Conservation (phyloP, 345 rosid species). For the Populus nigra region DNA sequence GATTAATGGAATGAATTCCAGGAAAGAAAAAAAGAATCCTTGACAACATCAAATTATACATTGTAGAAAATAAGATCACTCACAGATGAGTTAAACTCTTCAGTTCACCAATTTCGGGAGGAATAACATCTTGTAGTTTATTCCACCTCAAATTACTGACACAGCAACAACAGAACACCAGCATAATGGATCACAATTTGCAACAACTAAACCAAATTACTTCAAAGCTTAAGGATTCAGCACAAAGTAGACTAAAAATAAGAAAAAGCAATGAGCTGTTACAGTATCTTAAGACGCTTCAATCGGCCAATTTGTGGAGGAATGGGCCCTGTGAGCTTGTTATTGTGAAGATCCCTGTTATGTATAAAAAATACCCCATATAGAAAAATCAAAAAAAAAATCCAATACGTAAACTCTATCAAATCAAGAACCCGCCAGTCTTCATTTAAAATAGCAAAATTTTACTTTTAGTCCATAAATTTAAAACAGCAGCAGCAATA, state of each 20-base stretch:
- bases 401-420: neutral
- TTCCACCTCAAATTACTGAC: conserved; percentile 89
- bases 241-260: neutral
- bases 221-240: neutral
- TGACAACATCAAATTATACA: neutral
- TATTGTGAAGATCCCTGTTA: conserved; percentile 77
- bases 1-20: neutral
- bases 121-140: conserved; percentile 86
- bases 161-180: neutral
- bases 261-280: conserved; percentile 27
- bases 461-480: neutral
- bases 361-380: neutral
- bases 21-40: neutral
- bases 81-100: conserved; percentile 88
- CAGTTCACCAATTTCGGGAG: conserved; percentile 84
- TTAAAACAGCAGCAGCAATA: neutral
- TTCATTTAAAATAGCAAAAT: neutral
- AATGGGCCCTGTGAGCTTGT: conserved; percentile 90
- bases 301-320: conserved; percentile 93
- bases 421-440: neutral
- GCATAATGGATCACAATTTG: neutral
- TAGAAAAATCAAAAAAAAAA: neutral
- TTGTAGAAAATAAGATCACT: conserved; percentile 24
- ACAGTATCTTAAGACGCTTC: conserved; percentile 80
- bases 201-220: neutral